Conservation (phyloP, 2,329 filamentous ascomycete genomes). For the Phyllosticta citribraziliensis region DNA sequence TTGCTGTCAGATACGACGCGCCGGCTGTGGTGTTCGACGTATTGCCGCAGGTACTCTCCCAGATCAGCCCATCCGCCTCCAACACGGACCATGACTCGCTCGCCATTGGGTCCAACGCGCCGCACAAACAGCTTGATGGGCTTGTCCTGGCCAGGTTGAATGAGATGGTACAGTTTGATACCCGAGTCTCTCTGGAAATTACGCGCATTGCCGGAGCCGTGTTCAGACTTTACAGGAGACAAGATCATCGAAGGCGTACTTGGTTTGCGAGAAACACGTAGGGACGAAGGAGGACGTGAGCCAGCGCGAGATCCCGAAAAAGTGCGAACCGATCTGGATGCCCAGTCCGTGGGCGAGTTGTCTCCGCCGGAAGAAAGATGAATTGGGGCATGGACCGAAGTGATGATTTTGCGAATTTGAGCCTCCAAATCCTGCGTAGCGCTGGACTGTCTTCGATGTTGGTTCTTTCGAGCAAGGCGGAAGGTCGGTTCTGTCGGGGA, state of each 20-base stretch:
- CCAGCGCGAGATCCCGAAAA: constrained; percentile 4
- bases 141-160: constrained; percentile 69
- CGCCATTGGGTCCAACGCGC: constrained; percentile 77
- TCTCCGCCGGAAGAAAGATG: constrained; percentile 49
- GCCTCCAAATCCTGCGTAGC: constrained; percentile 58
- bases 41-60: constrained; percentile 88
- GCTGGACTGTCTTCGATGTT: constrained; percentile 17
- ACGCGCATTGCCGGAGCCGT: background rate
- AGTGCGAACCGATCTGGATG: background rate
- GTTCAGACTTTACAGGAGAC: constrained; percentile 27
- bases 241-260: constrained; percentile 18
- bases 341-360: background rate
- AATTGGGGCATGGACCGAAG: constrained; percentile 70
- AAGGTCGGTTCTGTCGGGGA: background rate
- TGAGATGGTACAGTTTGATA: constrained; percentile 87
- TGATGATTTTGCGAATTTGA: constrained; percentile 70
- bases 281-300: constrained; percentile 6
- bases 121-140: constrained; percentile 94
- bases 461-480: background rate
- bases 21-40: constrained; percentile 84
- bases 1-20: constrained; percentile 47
- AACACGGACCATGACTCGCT: constrained; percentile 95
- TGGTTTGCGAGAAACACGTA: background rate
- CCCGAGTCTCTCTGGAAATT: constrained; percentile 40
- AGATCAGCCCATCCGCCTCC: constrained; percentile 98